These are phyloP conservation scores for Aspergillus brunneoviolaceus DNA, from an alignment of 2,329 filamentous ascomycete genomes.

Conservation along the genomic window DNA sequence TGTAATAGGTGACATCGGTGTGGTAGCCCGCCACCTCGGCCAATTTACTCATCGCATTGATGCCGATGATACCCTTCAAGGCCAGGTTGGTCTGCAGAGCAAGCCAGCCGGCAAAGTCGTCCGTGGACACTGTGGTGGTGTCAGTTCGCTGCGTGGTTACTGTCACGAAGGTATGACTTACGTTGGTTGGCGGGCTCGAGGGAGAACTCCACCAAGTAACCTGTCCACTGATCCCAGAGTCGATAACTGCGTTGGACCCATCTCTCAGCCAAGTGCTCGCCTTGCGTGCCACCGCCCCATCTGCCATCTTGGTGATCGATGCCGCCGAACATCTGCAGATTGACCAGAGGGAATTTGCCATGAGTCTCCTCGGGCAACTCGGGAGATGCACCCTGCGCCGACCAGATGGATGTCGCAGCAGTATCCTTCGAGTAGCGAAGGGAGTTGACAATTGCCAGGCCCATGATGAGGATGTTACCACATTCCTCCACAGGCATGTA, in stretches of 20 bases:
- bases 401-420: constrained; percentile 59
- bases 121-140: constrained; percentile 62
- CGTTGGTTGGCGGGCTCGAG: constrained; percentile 72
- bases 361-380: constrained; percentile 23
- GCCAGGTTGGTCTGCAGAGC: constrained; percentile 79
- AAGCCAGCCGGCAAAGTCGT: constrained; percentile 79
- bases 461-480: constrained; percentile 78
- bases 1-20: constrained; percentile 59
- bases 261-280: constrained; percentile 57
- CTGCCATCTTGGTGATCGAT: constrained; percentile 60
- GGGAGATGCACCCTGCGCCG: constrained; percentile 39
- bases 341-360: constrained; percentile 50
- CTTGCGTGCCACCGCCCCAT: constrained; percentile 58
- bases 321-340: constrained; percentile 50
- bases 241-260: constrained; percentile 70
- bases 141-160: constrained; percentile 17
- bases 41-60: constrained; percentile 74
- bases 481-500: constrained; percentile 61
- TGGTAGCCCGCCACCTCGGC: constrained; percentile 61
- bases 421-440: constrained; percentile 62
- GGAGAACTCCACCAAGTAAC: constrained; percentile 72
- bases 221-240: constrained; percentile 75
- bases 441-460: constrained; percentile 72
- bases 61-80: constrained; percentile 79
- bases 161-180: constrained; percentile 25